Percentiles rank a stretch among this genome's conserved stretches.
phyloP scores from a whole-genome alignment of 1,284 basidiomycete species.

The Pascua sp. region DNA sequence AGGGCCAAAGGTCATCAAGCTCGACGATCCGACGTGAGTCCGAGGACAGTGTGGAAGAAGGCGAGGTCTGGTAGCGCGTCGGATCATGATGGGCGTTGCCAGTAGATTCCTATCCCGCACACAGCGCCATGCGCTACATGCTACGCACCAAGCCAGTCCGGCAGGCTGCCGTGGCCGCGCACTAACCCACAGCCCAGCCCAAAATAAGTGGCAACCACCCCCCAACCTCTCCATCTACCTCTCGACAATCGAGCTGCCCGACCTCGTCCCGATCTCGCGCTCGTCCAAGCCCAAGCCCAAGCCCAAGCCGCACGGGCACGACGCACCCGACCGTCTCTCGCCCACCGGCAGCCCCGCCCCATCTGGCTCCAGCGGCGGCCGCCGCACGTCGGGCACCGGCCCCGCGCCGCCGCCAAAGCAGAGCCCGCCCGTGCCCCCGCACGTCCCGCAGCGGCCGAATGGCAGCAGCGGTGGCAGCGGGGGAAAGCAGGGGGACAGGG shows the following conservation, averaged over 20 bases:
- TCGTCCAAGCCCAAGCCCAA: too few species aligned
- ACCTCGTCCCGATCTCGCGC: slow-evolving; percentile 23
- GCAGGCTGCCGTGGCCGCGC: too few species aligned
- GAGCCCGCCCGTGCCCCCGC: not conserved
- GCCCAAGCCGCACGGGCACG: not conserved
- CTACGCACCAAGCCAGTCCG: too few species aligned
- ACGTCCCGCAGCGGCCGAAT: too few species aligned
- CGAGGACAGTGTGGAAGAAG: too few species aligned
- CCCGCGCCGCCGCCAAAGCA: not conserved
- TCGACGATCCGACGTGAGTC: slow-evolving; percentile 32
- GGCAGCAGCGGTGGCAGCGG: too few species aligned
- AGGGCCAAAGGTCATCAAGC: slow-evolving; percentile 41
- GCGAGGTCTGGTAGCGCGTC: too few species aligned
- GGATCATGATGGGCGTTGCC: too few species aligned
- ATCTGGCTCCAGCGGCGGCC: not conserved
- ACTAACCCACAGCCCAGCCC: not conserved
- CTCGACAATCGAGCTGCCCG: slow-evolving; percentile 46
- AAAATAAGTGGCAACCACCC: slow-evolving; percentile 27
- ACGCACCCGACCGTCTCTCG: not conserved
- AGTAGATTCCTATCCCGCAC: too few species aligned
- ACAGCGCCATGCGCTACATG: too few species aligned
- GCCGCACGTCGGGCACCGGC: not conserved
- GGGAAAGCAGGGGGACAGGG: too few species aligned
- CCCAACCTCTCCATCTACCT: slow-evolving; percentile 45
- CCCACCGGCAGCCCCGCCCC: not conserved